phyloP scores from a whole-genome alignment of 2,329 filamentous ascomycete species.

The Exutisphaerella laricina region DNA sequence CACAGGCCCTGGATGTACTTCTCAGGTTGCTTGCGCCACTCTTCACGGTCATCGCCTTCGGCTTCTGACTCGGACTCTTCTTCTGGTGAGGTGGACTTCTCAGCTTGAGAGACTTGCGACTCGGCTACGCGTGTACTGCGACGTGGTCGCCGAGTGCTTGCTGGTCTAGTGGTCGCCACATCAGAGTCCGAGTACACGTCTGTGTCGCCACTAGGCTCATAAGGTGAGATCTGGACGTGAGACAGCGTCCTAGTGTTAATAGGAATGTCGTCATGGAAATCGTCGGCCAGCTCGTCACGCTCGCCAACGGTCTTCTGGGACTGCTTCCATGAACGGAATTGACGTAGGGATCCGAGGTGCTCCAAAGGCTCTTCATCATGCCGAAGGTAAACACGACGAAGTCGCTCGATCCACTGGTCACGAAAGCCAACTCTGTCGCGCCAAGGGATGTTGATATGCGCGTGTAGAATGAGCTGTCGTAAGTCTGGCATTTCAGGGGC shows the following conservation, averaged over 20 bases:
- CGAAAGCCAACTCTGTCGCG: slow-evolving; percentile 74
- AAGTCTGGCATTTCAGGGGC: slow-evolving; percentile 62
- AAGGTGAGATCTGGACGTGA: slow-evolving; percentile 26
- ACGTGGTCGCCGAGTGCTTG: slow-evolving; percentile 15
- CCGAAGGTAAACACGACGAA: slow-evolving; percentile 62
- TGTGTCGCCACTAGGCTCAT: slow-evolving; percentile 22
- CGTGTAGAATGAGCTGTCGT: slow-evolving; percentile 65
- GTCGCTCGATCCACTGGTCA: slow-evolving; percentile 66
- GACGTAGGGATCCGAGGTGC: slow-evolving; percentile 39
- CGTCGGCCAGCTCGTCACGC: slow-evolving; percentile 12
- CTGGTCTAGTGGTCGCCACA: slow-evolving; percentile 4
- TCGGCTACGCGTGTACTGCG: slow-evolving; percentile 30
- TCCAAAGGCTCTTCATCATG: slow-evolving; percentile 41
- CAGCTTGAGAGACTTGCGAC: slow-evolving; percentile 17
- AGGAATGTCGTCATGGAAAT: slow-evolving; percentile 12
- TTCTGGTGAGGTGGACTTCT: slow-evolving; percentile 15
- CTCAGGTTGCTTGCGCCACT: slow-evolving; percentile 27
- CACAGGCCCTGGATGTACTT: slow-evolving; percentile 62
- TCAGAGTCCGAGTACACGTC: slow-evolving; percentile 24
- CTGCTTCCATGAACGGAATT: slow-evolving; percentile 40
- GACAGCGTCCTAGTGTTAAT: slow-evolving; percentile 17
- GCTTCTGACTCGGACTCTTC: slow-evolving; percentile 26
- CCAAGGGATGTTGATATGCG: slow-evolving; percentile 74
- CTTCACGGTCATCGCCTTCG: slow-evolving; percentile 36
- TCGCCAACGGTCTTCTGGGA: slow-evolving; percentile 6